A percentile compares a stretch with the other conserved stretches of the same genome.
These are phyloP conservation scores for Colletotrichum cordylinicola DNA, from an alignment of 2,329 filamentous ascomycete species.

Conservation along the genomic window DNA sequence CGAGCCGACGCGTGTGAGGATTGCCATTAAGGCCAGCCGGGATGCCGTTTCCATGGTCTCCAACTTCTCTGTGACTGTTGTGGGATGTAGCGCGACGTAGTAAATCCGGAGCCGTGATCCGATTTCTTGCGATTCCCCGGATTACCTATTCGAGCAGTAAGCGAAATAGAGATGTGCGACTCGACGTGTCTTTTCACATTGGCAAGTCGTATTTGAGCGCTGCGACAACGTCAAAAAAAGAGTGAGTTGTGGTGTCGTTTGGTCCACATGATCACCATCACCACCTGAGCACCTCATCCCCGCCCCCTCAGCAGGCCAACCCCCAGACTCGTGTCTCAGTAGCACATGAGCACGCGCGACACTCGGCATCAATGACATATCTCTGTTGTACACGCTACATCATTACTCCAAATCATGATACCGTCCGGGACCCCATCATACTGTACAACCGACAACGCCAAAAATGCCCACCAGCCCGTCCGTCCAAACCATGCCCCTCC, in stretches of 20 bases:
- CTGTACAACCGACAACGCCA: constrained; percentile 14
- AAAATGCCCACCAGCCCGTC: not conserved
- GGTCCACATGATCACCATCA: not conserved
- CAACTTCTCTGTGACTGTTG: not conserved
- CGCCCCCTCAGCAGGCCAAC: not conserved
- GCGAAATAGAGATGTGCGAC: not conserved
- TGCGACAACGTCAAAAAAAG: not conserved
- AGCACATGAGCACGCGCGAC: not conserved
- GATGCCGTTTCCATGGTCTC: not conserved
- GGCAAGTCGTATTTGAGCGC: not conserved
- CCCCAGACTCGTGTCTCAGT: not conserved
- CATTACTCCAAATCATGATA: constrained; percentile 2
- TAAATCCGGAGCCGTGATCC: not conserved
- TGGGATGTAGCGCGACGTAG: not conserved
- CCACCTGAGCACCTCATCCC: not conserved
- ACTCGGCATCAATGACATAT: not conserved
- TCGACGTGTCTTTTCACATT: not conserved
- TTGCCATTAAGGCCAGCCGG: not conserved
- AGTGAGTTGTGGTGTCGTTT: not conserved
- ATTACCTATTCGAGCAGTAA: not conserved
- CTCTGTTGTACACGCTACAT: not conserved
- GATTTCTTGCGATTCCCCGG: not conserved
- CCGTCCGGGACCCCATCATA: not conserved
- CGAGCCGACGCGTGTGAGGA: not conserved
- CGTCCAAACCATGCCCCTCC: not conserved